These are phyloP conservation scores for Podospora sp. DNA, from an alignment of 495 filamentous ascomycete genomes.

Conservation along the genomic window DNA sequence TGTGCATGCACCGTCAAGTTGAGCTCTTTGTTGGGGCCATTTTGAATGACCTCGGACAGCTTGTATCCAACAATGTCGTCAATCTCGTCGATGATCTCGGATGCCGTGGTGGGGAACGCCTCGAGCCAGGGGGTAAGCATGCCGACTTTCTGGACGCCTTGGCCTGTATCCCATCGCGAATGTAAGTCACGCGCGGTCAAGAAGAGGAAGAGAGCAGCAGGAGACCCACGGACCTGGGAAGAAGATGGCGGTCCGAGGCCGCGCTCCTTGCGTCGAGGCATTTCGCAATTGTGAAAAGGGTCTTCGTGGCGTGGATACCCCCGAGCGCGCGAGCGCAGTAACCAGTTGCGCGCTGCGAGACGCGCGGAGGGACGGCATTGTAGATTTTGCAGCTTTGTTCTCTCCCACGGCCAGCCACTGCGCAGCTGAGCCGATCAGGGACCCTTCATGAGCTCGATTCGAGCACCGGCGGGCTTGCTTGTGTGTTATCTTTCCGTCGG, in stretches of 20 bases:
- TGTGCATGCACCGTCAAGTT: conserved; percentile 87
- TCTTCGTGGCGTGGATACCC: neutral
- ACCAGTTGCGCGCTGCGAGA: conserved; percentile 21
- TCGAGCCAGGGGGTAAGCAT: conserved; percentile 86
- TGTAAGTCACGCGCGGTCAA: neutral
- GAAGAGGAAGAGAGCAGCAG: neutral
- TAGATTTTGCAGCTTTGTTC: conserved; percentile 7
- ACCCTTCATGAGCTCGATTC: conserved; percentile 30
- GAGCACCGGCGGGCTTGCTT: neutral
- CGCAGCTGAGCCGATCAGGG: conserved; percentile 31
- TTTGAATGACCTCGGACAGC: conserved; percentile 75
- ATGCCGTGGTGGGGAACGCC: conserved; percentile 75
- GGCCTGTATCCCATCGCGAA: conserved; percentile 57
- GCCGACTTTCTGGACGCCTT: conserved; percentile 91
- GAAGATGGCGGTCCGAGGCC: conserved; percentile 76
- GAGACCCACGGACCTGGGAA: conserved; percentile 67
- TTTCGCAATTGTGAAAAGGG: conserved; percentile 19
- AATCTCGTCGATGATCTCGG: conserved; percentile 76
- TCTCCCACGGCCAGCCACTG: conserved; percentile 32
- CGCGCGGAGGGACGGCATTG: conserved; percentile 29
- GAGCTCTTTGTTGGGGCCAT: conserved; percentile 73
- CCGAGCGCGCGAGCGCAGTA: conserved; percentile 15
- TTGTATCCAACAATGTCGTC: conserved; percentile 70
- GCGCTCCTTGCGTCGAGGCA: conserved; percentile 25
- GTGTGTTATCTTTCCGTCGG: neutral